These are phyloP conservation scores for Agaricus sinodeliciosus DNA, from an alignment of 768 basidiomycete species.

Conservation along the genomic window DNA sequence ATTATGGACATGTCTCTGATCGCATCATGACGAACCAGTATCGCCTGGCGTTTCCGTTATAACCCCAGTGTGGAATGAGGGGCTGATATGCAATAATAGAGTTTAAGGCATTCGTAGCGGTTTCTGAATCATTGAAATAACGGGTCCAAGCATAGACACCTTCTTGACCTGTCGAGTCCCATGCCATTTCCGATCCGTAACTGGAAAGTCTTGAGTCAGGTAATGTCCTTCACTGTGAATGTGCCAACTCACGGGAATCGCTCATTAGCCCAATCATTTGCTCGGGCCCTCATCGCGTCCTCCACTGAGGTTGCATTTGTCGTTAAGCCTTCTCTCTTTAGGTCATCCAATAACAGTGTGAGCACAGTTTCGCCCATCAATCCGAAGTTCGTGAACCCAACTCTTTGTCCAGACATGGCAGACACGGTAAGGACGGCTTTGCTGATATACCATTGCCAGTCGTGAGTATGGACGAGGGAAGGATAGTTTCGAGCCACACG, in stretches of 20 bases:
- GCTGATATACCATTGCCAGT: conserved; percentile 54
- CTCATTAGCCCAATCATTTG: conserved; percentile 37
- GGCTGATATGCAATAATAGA: conserved; percentile 54
- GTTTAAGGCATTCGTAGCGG: conserved; percentile 45
- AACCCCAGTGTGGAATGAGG: conserved; percentile 53
- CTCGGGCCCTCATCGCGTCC: conserved; percentile 38
- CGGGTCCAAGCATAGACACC: conserved; percentile 49
- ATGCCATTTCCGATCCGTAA: conserved; percentile 56
- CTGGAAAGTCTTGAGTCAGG: conserved; percentile 19
- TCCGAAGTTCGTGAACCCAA: conserved; percentile 40
- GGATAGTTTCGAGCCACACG: conserved; percentile 56
- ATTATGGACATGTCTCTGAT: neutral
- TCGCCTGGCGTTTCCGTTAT: conserved; percentile 52
- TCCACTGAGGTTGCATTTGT: conserved; percentile 41
- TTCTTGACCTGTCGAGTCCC: conserved; percentile 52
- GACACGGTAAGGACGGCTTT: conserved; percentile 44
- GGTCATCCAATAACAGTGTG: conserved; percentile 37
- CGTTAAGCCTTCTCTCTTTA: conserved; percentile 44
- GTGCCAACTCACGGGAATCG: conserved; percentile 39
- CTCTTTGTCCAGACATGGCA: conserved; percentile 37
- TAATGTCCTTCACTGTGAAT: neutral
- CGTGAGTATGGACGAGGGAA: conserved; percentile 34
- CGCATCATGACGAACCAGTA: conserved; percentile 36
- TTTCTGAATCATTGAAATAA: conserved; percentile 46
- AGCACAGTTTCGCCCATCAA: conserved; percentile 56